Conservation (phyloP, 2,329 filamentous ascomycete genomes). For the Remersonia thermophila region DNA sequence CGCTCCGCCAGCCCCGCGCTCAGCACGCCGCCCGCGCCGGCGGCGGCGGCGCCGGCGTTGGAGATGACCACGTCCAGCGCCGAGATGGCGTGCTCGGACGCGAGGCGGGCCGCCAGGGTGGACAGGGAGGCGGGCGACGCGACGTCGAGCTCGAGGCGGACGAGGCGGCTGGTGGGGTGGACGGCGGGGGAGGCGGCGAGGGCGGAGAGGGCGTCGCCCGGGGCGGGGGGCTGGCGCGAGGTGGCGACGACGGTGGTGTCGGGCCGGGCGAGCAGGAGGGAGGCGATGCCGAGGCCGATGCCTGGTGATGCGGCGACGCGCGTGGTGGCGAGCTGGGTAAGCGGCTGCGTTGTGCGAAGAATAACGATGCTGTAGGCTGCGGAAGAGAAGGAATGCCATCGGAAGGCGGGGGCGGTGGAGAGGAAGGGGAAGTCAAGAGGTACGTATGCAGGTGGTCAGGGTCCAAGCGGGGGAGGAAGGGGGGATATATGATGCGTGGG, state of each 20-base stretch:
- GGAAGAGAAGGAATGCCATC: not conserved
- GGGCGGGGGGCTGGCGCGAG: constrained; percentile 16
- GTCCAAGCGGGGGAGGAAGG: not conserved
- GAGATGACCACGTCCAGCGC: constrained; percentile 19
- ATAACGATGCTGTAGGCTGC: too few species aligned
- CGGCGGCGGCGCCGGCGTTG: constrained; percentile 18
- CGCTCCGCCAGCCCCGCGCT: constrained; percentile 11
- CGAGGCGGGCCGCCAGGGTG: constrained; percentile 10
- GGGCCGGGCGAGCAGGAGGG: constrained; percentile 15
- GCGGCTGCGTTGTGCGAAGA: too few species aligned
- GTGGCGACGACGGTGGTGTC: constrained; percentile 18
- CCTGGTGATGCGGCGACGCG: too few species aligned
- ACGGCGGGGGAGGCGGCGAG: constrained; percentile 50
- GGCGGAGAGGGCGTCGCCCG: constrained; percentile 8
- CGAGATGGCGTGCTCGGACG: constrained; percentile 5
- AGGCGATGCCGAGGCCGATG: constrained; percentile 16
- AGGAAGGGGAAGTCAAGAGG: not conserved
- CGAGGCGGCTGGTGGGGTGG: constrained; percentile 9
- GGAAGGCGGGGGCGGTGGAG: not conserved
- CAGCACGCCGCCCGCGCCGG: constrained; percentile 12
- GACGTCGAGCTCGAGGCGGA: constrained; percentile 16
- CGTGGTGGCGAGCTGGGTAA: not conserved
- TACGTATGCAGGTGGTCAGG: too few species aligned
- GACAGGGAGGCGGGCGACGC: constrained; percentile 5
- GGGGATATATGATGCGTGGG: too few species aligned